phyloP scores from a whole-genome alignment of 208 protist species.

The Crithidia fasciculata region DNA sequence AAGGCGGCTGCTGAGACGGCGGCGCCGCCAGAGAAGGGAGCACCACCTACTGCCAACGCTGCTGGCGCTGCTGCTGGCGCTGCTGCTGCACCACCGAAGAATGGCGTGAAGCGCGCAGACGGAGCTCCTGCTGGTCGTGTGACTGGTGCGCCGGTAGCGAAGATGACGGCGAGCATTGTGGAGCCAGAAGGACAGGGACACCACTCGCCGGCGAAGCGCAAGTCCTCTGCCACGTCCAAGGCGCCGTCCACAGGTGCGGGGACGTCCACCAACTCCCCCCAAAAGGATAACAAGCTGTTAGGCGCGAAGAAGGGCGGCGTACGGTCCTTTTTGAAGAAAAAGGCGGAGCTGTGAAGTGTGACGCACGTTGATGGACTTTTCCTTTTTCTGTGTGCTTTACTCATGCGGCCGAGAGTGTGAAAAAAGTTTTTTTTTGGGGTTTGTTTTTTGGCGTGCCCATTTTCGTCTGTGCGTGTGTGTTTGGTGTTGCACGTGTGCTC shows the following conservation, averaged over 20 bases:
- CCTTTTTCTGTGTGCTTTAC: too few relatives aligned
- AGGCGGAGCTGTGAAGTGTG: too few relatives aligned
- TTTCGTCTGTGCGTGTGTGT: neutral
- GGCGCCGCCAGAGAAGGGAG: neutral
- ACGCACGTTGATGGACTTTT: neutral
- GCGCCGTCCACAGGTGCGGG: neutral
- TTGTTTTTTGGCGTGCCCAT: neutral
- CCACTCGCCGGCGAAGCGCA: neutral
- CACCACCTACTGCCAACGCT: neutral
- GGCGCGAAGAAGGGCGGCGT: constrained; percentile 1
- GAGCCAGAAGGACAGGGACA: neutral
- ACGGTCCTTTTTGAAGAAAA: neutral
- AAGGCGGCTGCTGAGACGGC: constrained; percentile 13
- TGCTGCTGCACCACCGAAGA: neutral
- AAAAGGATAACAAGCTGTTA: constrained; percentile 1
- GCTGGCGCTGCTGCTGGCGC: neutral
- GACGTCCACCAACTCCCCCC: neutral
- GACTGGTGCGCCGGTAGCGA: neutral
- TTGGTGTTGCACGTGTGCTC: neutral
- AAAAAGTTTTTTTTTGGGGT: neutral
- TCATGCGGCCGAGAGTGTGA: too few relatives aligned
- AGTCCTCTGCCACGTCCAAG: neutral
- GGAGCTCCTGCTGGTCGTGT: neutral
- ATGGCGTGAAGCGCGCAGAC: neutral
- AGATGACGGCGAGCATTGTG: neutral